Conservation (phyloP, 2,329 filamentous ascomycete species). For the Arthroderma uncinatum region DNA sequence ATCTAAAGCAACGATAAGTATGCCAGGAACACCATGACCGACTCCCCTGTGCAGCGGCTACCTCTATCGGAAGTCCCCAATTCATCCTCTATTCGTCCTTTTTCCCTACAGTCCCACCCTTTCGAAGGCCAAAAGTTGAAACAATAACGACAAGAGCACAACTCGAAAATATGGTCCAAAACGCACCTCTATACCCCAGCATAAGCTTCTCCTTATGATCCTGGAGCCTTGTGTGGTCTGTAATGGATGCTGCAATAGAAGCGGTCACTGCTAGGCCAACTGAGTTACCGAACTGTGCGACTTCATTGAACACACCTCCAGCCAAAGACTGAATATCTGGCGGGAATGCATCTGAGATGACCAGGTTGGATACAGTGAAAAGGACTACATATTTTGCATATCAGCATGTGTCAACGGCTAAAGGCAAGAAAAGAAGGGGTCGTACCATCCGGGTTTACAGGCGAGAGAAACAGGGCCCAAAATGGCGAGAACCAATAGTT, state of each 20-base stretch:
- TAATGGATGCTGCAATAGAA: slow-evolving; percentile 29
- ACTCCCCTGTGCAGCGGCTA: too few species aligned
- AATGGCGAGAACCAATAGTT: slow-evolving; percentile 12
- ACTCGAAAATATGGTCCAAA: slow-evolving; percentile 15
- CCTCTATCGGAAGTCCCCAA: too few species aligned
- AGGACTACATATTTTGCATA: slow-evolving; percentile 1
- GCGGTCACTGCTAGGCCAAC: slow-evolving; percentile 44
- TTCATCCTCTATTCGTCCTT: slow-evolving; percentile 3
- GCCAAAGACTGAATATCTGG: slow-evolving; percentile 47
- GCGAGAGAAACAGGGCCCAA: slow-evolving; percentile 11
- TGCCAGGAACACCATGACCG: too few species aligned
- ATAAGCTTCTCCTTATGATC: slow-evolving; percentile 6
- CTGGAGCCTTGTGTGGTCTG: slow-evolving; percentile 4
- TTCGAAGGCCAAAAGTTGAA: slow-evolving; percentile 13
- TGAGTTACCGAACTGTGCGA: slow-evolving; percentile 45
- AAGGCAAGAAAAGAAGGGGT: neutral
- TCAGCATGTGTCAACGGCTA: neutral
- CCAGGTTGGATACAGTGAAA: slow-evolving; percentile 43
- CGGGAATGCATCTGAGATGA: slow-evolving; percentile 46
- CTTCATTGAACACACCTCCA: slow-evolving; percentile 51
- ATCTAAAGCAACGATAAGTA: too few species aligned
- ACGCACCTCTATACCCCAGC: slow-evolving; percentile 10
- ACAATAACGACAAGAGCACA: slow-evolving; percentile 10
- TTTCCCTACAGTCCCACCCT: slow-evolving; percentile 10
- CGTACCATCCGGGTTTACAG: slow-evolving; percentile 14